Base-by-base conservation (phyloP, 2,329 filamentous ascomycete genomes). In the Aplosporella prunicola region DNA sequence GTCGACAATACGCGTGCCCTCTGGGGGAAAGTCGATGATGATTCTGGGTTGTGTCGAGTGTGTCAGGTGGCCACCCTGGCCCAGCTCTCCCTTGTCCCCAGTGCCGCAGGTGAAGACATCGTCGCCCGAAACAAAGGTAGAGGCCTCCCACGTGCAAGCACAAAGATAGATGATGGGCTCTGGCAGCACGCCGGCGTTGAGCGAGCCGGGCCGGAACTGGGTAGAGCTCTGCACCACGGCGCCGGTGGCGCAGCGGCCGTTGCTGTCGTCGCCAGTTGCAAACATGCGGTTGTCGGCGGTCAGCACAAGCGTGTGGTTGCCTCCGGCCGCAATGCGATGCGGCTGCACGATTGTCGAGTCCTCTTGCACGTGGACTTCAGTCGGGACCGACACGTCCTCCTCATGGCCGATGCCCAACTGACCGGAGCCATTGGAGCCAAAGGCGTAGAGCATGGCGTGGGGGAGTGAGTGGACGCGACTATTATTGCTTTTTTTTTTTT, bases 301-400 rank as follows among this genome's bases (percentile, higher is more conserved):
- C 9, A 87, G 64, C 8, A 93, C 56, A 4, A 95, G 62, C 0
- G 86, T 93, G 57, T 95, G 89, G 52, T 95, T 95, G 1, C 88
- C 88, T 4, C 89, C 89, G 6, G 84, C 69, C 29, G 55, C 61
- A 17, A 80, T 66, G 10, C 29, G 27, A 16, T 57, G 24, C 7
- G 39, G 25, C 20, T 30, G 15, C 9, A 27, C 23, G 13, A 29
- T 8, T 14, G 27, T 14, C 9, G 4, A 14, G 4, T 32, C 5
- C n/a, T 5, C 15, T 32, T 32, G 29, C 8, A 38, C 20, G 25
- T 3, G 47, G 41, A 24, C 40, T 14, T 8, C 43, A 42, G 39
- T 43, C 5, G 51, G 55, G 2, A 50, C 50, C 5, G 61, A 60
- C 0, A 60, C 55, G 48, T 70, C 67, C 9, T 62, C 47, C 11